phyloP scores from a whole-genome alignment of 768 basidiomycete species.

The Bullera alba region DNA sequence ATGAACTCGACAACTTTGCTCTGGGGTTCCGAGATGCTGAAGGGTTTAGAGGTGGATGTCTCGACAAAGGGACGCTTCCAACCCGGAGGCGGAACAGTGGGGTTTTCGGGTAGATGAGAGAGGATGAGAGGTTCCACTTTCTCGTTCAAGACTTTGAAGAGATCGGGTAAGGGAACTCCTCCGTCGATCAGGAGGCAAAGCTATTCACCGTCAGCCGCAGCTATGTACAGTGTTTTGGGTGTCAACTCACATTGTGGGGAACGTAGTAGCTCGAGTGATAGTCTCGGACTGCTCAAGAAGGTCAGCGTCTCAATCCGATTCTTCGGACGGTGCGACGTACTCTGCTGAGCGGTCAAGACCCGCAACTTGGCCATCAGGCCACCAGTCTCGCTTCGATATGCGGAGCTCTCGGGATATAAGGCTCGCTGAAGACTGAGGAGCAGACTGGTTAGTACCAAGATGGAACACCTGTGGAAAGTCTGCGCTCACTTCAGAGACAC shows the following conservation, averaged over 20 bases:
- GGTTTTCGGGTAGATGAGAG: constrained; percentile 25
- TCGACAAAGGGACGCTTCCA: constrained; percentile 96
- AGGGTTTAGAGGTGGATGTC: constrained; percentile 59
- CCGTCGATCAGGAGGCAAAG: constrained; percentile 76
- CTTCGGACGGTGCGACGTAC: constrained; percentile 49
- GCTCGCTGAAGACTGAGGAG: constrained; percentile 67
- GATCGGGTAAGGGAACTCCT: constrained; percentile 66
- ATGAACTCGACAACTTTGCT: constrained; percentile 80
- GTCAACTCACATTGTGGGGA: constrained; percentile 68
- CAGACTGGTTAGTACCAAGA: constrained; percentile 2
- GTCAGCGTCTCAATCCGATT: neutral
- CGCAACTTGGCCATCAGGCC: constrained; percentile 89
- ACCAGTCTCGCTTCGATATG: constrained; percentile 92
- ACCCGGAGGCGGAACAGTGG: constrained; percentile 53
- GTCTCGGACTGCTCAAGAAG: constrained; percentile 66
- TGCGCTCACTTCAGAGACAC: constrained; percentile 72
- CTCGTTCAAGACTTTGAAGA: constrained; percentile 73
- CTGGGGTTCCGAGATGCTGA: constrained; percentile 47
- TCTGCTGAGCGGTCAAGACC: constrained; percentile 77
- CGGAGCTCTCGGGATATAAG: constrained; percentile 74
- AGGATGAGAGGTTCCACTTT: constrained; percentile 76
- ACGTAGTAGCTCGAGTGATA: constrained; percentile 88
- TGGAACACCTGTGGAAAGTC: no score
- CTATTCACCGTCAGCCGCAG: no score
- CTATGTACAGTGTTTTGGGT: no score